Base-by-base conservation (phyloP, 306 rosid species). In the Morella rubra region DNA sequence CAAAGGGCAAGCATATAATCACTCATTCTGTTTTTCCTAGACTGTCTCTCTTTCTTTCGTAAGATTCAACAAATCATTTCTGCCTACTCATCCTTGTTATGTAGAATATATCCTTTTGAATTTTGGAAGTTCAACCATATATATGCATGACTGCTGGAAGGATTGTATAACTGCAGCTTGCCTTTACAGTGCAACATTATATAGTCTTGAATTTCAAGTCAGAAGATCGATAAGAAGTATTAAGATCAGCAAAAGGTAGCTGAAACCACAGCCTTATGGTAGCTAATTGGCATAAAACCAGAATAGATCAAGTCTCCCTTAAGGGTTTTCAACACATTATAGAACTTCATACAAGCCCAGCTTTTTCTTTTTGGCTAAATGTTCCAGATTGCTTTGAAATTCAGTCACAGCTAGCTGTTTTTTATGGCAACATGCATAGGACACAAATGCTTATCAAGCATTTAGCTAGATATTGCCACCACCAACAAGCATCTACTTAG, bases 331-430 rank as follows among this genome's bases (percentile, higher is more conserved):
- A 19, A 20, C 24, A 73, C 73, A 73, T 71, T 14, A 78, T 56
- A 44, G 78, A 83, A 72, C 52, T 59, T 64, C 56, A 80, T 80
- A 77, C 50, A 86, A 60, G 80, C 80, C 85, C 37, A 32, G 37
- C 3, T 32, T 67, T 74, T 56, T 77, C 51, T 54, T 16, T 13
- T 69, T 73, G 90, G 82, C 84, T 14, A 61, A 84, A 80, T 72
- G 77, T 72, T 79, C 16, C 71, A 82, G 42, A 82, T 85, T 46
- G 69, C 79, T 65, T 70, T 72, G 69, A 24, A 79, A 80, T 74
- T 77, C 89, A 85, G 90, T 73, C 86, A 54, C 22, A 16, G 76
- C 78, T 50, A 19, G 76, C 78, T 50, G 84, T 60, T 68, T 68
- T 80, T 81, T 80, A 76, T 81, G 80, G 58, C 74, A 74, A 87